A percentile compares a stretch with the other conserved stretches of the same genome.
Conservation (phyloP, 352 stramenopile species). For the Phytophthora niederhauseri region DNA sequence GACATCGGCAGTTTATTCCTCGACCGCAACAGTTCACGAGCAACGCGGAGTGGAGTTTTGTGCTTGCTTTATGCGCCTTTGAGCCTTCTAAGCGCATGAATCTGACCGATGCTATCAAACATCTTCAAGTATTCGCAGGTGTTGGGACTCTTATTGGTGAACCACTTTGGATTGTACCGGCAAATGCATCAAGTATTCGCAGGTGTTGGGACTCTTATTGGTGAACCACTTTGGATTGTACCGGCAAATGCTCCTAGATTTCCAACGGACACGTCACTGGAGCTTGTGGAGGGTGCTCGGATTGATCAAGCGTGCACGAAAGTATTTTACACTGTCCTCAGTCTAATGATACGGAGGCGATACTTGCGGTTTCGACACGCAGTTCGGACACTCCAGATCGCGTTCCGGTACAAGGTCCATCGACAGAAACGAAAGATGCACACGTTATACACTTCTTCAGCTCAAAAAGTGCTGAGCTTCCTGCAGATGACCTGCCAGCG, state of each 20-base stretch:
- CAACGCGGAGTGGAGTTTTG: slow-evolving; percentile 22
- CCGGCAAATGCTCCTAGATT: neutral
- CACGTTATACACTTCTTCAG: neutral
- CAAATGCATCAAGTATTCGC: slow-evolving; percentile 1
- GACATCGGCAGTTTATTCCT: slow-evolving; percentile 9
- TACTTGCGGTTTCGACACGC: slow-evolving; percentile 6
- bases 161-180: neutral
- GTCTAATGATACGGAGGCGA: neutral
- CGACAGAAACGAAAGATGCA: neutral
- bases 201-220: neutral
- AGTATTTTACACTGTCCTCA: slow-evolving; percentile 3
- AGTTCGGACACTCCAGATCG: slow-evolving; percentile 3
- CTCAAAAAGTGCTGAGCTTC: neutral
- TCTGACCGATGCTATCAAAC: slow-evolving; percentile 7
- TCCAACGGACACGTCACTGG: neutral
- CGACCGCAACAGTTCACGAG: slow-evolving; percentile 8
- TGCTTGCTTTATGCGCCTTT: slow-evolving; percentile 20
- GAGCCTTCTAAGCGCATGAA: slow-evolving; percentile 14
- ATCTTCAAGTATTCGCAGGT: slow-evolving; percentile 10
- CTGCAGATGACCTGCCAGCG: slow-evolving; percentile 3
- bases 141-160: neutral
- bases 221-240: neutral
- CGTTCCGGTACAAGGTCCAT: slow-evolving; percentile 8
- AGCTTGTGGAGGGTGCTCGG: neutral
- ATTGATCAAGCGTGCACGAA: neutral